These are phyloP conservation scores for Margaritispora aquatica DNA, from an alignment of 495 filamentous ascomycete species.

Conservation along the genomic window DNA sequence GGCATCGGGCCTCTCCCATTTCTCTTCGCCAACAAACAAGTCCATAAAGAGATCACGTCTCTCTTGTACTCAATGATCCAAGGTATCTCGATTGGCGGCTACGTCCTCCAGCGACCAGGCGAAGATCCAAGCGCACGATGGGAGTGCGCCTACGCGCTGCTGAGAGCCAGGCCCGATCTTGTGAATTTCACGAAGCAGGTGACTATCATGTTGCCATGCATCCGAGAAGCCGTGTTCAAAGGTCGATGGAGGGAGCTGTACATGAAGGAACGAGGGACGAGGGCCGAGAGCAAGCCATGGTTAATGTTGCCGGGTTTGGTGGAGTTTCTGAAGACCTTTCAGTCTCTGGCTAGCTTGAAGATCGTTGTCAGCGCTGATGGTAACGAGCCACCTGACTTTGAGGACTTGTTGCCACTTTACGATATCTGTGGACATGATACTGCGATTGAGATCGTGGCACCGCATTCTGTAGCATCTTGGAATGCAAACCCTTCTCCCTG, in stretches of 20 bases:
- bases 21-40: slow-evolving; percentile 14
- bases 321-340: slow-evolving; percentile 5
- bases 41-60: slow-evolving; percentile 6
- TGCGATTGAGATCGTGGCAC: neutral
- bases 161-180: slow-evolving; percentile 5
- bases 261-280: neutral
- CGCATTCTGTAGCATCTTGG: neutral
- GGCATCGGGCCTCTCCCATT: slow-evolving; percentile 12
- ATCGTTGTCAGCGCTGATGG: slow-evolving; percentile 6
- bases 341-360: neutral
- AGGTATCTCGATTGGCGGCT: slow-evolving; percentile 7
- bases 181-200: slow-evolving; percentile 2
- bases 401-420: slow-evolving; percentile 3
- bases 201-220: slow-evolving; percentile 8
- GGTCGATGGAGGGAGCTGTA: neutral
- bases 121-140: slow-evolving; percentile 11
- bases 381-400: slow-evolving; percentile 5
- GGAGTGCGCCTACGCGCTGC: slow-evolving; percentile 4
- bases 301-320: slow-evolving; percentile 8
- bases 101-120: slow-evolving; percentile 4
- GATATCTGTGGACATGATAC: neutral
- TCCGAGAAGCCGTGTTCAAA: neutral
- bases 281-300: neutral
- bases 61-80: slow-evolving; percentile 14
- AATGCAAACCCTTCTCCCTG: neutral